phyloP scores from a whole-genome alignment of 2,329 filamentous ascomycete genomes.

The Diaporthe amygdali region DNA sequence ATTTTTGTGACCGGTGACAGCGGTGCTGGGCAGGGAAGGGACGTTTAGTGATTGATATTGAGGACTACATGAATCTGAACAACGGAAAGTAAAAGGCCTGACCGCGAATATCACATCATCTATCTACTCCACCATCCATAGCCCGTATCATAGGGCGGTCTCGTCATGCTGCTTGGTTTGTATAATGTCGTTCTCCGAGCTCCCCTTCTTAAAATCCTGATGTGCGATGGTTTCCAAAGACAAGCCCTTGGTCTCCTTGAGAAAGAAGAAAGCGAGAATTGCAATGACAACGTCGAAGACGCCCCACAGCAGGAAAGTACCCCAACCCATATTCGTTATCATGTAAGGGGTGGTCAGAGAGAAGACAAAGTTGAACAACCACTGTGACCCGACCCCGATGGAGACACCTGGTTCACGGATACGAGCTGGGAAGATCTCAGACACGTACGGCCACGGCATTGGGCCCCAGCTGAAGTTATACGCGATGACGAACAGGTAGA shows the following conservation, averaged over 20 bases:
- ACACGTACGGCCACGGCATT: constrained; percentile 55
- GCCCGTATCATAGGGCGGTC: neutral
- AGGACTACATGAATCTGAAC: neutral
- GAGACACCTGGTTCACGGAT: constrained; percentile 54
- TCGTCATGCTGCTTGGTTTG: constrained; percentile 22
- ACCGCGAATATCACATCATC: neutral
- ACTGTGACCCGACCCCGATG: constrained; percentile 51
- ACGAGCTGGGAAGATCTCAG: constrained; percentile 53
- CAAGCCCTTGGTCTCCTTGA: constrained; percentile 74
- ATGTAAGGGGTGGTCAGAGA: constrained; percentile 54
- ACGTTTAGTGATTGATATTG: neutral
- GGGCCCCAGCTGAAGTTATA: constrained; percentile 58
- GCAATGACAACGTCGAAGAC: constrained; percentile 48
- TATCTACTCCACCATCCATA: too few species aligned
- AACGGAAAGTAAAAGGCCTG: neutral
- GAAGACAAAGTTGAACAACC: constrained; percentile 57
- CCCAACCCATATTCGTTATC: constrained; percentile 52
- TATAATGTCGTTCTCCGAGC: constrained; percentile 15
- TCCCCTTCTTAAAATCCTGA: constrained; percentile 31
- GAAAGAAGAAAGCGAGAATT: constrained; percentile 53
- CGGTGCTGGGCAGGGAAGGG: neutral
- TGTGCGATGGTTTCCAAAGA: constrained; percentile 63
- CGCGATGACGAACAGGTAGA: constrained; percentile 59
- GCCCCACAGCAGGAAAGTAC: constrained; percentile 53
- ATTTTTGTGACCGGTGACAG: neutral